Evolutionary conservation across 1,284 basidiomycete genomes (phyloP), one percentile per base, ranked within the genome.

Genomic region (Moesziomyces antarcticus): DNA sequence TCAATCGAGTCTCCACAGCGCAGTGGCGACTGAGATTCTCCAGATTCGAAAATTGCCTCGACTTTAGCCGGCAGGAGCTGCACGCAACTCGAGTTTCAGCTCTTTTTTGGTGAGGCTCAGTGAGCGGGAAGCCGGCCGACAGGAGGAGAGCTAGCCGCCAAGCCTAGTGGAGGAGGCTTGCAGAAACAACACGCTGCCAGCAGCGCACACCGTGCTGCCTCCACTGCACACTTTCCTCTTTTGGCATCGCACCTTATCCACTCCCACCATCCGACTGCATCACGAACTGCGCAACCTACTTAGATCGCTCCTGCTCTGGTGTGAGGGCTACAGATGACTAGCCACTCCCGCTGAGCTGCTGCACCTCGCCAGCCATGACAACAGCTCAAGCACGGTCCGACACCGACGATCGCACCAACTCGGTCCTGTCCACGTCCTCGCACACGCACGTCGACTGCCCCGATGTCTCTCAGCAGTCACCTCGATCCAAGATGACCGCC

Each of bases 381-480:
- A 14, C 46, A 5, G 46, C 14, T 1, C 58, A 47, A 22, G n/a
- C 65, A 4, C 48, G 16, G 5, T 56, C 56, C 8, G 59, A 62
- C 27, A 18, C 30, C 18, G 60, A 59, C 21, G 56, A 69, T 14
- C 66, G 56, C 25, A 63, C 66, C 33, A 51, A 41, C 2, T 58
- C 60, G 2, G 66, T 30, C 20, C 11, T 63, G 18, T 69, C 66
- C 20, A 69, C 56, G 21, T 69, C 66, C 2, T 69, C 66, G 7
- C 66, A 69, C 7, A 69, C 66, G 1, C 66, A 69, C 22, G 60
- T 69, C 41, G 66, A 69, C 25, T 45, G 11, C n/a, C 44, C 35
- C 45, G 49, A 63, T 50, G 48, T 20, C 3, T 25, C 21, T 3
- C 40, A 50, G 16, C 50, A 52, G 9, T 64, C 67, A 10, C 53